Evolutionary conservation across 2,329 filamentous ascomycete species (phyloP), one percentile per base, ranked within the genome.

Genomic region (Arachnomyces sp.): DNA sequence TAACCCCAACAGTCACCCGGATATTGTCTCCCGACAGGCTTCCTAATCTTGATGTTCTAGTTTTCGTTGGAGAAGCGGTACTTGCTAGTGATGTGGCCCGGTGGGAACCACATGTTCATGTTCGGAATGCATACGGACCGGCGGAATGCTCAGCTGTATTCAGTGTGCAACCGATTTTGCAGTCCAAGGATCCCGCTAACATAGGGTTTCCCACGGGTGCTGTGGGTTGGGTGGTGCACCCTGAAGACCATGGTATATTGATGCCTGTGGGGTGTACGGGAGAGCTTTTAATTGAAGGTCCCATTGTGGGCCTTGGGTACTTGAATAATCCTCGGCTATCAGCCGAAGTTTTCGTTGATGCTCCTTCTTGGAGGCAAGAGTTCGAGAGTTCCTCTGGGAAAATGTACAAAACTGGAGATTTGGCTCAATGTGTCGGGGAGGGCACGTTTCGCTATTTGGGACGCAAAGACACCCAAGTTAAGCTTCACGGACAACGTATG

Each of bases 1-100:
- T 80, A 55, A 80, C 77, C 0, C 71, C 75, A 0, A 64, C 73
- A 0, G 65, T 80, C 13, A 74, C 74, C 0, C 47, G 58, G 4
- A 46, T 66, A 4, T 40, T 71, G 6, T 47, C 52, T 6, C 63
- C 62, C 1, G 46, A 54, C 9, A 56, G 63, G 7, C 56, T 70
- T 4, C 62, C 63, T 3, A 54, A 50, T 4, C 51, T 71, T 3
- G 57, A 56, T 13, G 54, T 52, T 2, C 40, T 71, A 12, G 21
- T 44, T 1, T 44, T 55, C 12, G 47, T 49, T 11, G 54, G 54
- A 8, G 54, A 56, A 33, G 46, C 51, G 7, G 37, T 53, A 13
- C 28, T 39, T 12, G 30, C 44, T 7, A 39, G 39, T 21, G 45
- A 63, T 36, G 46, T 67, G 2, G 33, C 42, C 2, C 59, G 56